Conservation (phyloP, 805 yeast species). For the Pichia paraexigua region DNA sequence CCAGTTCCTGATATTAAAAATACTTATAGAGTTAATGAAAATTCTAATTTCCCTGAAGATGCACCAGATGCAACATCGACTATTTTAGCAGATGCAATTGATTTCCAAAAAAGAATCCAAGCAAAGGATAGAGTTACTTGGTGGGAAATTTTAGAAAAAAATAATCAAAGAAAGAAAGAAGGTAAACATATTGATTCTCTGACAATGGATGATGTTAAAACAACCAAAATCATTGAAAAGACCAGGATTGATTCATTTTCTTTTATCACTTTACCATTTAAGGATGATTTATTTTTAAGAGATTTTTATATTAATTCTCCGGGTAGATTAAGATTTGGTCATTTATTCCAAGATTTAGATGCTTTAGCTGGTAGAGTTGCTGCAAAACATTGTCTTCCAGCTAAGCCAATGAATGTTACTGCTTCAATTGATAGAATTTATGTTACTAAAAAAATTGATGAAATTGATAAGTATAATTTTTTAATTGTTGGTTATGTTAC, state of each 20-base stretch:
- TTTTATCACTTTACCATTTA: constrained; percentile 68
- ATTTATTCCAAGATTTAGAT: constrained; percentile 87
- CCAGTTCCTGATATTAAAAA: not conserved
- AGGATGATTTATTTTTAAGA: constrained; percentile 71
- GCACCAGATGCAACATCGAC: constrained; percentile 76
- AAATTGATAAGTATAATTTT: constrained; percentile 65
- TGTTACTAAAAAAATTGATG: constrained; percentile 78
- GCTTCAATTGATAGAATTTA: constrained; percentile 91
- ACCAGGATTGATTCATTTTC: constrained; percentile 74
- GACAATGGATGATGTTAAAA: constrained; percentile 63
- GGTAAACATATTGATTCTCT: constrained; percentile 68
- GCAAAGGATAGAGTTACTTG: constrained; percentile 56
- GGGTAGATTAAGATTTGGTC: constrained; percentile 90
- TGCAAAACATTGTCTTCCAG: constrained; percentile 88
- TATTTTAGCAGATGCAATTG: constrained; percentile 50
- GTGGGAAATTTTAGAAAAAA: constrained; percentile 75
- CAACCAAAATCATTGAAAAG: constrained; percentile 62
- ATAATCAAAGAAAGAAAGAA: constrained; percentile 59
- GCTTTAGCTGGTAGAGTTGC: constrained; percentile 93
- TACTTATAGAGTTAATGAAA: constrained; percentile 17
- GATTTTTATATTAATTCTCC: constrained; percentile 85
- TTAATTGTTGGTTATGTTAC: constrained; percentile 85
- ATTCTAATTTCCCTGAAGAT: constrained; percentile 38
- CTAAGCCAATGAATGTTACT: constrained; percentile 91
- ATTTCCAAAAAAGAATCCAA: constrained; percentile 36